Evolutionary conservation across 805 yeast species (phyloP).

Genomic region (Saccharomycopsis malanga): DNA sequence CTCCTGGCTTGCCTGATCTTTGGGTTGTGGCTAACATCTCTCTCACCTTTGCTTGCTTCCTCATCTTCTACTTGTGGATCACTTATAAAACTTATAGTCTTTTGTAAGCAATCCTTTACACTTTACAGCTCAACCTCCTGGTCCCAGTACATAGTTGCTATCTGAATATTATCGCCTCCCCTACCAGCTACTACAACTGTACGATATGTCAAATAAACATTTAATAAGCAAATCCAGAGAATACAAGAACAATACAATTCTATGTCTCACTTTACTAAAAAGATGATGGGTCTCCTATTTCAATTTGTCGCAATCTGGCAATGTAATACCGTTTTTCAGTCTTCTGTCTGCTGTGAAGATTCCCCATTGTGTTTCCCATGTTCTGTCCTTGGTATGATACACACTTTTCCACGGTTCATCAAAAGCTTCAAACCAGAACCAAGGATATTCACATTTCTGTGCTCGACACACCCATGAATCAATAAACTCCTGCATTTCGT

Average conservation of each 20-base stretch:
- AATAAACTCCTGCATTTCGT: conserved; percentile 41
- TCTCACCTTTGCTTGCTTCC: conserved; percentile 69
- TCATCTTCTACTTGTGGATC: conserved; percentile 77
- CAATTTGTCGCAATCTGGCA: conserved; percentile 12
- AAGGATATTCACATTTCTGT: conserved; percentile 33
- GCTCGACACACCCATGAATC: conserved; percentile 46
- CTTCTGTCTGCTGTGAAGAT: conserved; percentile 44
- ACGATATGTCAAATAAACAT: no score
- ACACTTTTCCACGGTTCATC: conserved; percentile 66
- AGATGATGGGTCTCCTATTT: no score
- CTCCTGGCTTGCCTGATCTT: conserved; percentile 66
- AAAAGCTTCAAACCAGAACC: conserved; percentile 63
- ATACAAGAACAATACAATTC: no score
- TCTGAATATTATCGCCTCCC: not conserved
- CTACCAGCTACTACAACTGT: no score
- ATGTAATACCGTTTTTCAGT: conserved; percentile 35
- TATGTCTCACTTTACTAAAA: no score
- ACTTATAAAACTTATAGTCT: conserved; percentile 46
- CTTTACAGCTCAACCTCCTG: not conserved
- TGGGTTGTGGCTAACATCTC: conserved; percentile 76
- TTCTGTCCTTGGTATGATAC: conserved; percentile 35
- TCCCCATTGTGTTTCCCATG: conserved; percentile 74
- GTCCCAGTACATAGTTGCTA: not conserved
- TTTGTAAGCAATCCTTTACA: no score
- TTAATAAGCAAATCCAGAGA: no score